Base-by-base conservation (phyloP, 805 yeast species). In the Candida taoyuanica region DNA sequence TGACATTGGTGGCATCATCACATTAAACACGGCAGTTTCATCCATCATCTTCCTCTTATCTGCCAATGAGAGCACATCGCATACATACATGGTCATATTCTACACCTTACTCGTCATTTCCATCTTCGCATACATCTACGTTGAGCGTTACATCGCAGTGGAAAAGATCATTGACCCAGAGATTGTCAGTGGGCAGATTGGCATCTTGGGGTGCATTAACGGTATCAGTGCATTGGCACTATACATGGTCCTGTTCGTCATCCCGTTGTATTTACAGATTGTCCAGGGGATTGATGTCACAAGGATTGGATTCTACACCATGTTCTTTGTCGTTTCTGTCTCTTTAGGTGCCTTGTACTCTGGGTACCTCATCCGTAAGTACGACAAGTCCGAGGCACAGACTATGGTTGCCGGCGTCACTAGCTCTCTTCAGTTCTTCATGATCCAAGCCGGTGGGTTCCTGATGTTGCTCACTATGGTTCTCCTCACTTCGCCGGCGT, bases 231-330 rank as follows among this genome's bases (percentile, higher is more conserved):
- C 70, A 1, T 53, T 65, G 50, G 47, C 64, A 0, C 41, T 62
- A 5, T 67, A 64, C 42, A 59, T 63, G 33, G 48, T 52, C 14
- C 56, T 62, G 18, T 70, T 65, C 46, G 42, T 62, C 3, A 48
- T 63, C 5, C 74, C 74, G 3, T 37, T 68, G 7, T 70, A 67
- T 42, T 50, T 67, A n/a, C 74, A 70, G 44, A 50, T 65, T n/a
- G 60, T 69, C 5, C 71, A 68, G 36, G 63, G 58, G 29, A 50
- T 65, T n/a, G 45, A 53, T 5, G 65, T 68, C 5, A 50, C 64
- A 9, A 58, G 55, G 16, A 55, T 69, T 16, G 74, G 74, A 9
- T 42, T 52, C 2, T 69, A 64, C 46, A 67, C 67, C 30, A 58
- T 67, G 35, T 65, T 62, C 47, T 64, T 63, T 21, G 73, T 70